These are phyloP conservation scores for Cercospora sp. DNA, from an alignment of 2,329 filamentous ascomycete species.

Conservation along the genomic window DNA sequence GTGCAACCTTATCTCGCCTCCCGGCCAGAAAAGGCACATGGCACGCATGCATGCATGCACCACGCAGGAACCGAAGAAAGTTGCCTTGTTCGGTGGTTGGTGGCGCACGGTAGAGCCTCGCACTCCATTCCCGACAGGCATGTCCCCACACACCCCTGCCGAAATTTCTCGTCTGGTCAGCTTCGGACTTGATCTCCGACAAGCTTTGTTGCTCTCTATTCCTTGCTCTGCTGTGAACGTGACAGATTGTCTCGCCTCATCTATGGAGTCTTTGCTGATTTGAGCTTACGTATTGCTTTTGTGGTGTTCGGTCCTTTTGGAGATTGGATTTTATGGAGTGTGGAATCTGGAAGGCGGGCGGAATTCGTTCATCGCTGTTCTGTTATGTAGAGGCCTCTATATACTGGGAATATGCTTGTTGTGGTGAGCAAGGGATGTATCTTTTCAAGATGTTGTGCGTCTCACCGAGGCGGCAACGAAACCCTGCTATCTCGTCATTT, in stretches of 20 bases:
- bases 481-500: background rate
- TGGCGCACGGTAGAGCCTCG: background rate
- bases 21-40: background rate
- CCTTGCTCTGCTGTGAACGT: background rate
- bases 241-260: background rate
- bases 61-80: background rate
- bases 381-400: background rate
- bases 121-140: background rate
- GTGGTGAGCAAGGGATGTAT: background rate
- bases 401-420: background rate
- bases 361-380: background rate
- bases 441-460: background rate
- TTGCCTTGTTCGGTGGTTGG: background rate
- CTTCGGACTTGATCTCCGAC: background rate
- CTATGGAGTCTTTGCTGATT: background rate
- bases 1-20: background rate
- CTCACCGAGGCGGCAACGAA: background rate
- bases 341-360: background rate
- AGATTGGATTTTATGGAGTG: background rate
- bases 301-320: background rate
- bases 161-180: background rate
- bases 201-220: background rate
- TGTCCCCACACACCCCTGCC: background rate
- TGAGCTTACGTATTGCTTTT: background rate
- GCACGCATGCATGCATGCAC: background rate